These are phyloP conservation scores for Trametes hirsuta DNA, from an alignment of 1,284 basidiomycete species.

Conservation along the genomic window DNA sequence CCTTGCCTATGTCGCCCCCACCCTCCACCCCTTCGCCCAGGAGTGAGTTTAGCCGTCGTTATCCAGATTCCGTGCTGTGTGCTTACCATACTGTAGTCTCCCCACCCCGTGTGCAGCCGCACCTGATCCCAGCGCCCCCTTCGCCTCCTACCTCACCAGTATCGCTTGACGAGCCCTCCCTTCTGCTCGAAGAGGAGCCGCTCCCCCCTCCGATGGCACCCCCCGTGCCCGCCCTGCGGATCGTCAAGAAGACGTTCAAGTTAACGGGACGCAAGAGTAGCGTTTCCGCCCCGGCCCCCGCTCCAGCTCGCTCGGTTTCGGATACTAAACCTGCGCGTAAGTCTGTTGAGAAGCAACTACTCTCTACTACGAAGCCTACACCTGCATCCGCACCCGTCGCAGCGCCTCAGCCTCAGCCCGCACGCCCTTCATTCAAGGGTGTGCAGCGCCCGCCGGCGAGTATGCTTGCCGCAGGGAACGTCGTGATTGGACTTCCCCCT, in stretches of 20 bases:
- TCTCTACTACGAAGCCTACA: constrained; percentile 6
- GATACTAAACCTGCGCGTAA: neutral
- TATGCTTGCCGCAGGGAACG: constrained; percentile 13
- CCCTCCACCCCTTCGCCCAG: constrained; percentile 10
- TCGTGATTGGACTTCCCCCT: constrained; percentile 21
- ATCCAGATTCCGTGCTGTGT: too few species aligned
- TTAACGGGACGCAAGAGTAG: constrained; percentile 20
- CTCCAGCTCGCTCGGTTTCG: neutral
- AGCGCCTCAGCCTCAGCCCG: constrained; percentile 8
- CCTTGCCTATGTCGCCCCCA: constrained; percentile 19
- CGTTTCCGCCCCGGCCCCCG: neutral
- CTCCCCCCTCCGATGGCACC: constrained; percentile 24
- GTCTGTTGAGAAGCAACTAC: neutral
- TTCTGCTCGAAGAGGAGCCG: constrained; percentile 21
- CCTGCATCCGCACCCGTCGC: neutral
- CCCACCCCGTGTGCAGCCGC: constrained; percentile 1
- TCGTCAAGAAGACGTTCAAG: constrained; percentile 45
- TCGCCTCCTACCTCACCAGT: constrained; percentile 21
- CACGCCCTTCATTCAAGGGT: constrained; percentile 17
- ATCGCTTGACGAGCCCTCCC: constrained; percentile 15
- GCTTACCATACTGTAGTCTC: constrained; percentile 4
- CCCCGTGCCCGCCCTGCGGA: constrained; percentile 47
- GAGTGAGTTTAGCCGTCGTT: constrained; percentile 1
- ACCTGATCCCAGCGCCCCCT: constrained; percentile 4
- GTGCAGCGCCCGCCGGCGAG: constrained; percentile 24